Conservation (phyloP, 2,329 filamentous ascomycete genomes). For the Cercospora zeina region DNA sequence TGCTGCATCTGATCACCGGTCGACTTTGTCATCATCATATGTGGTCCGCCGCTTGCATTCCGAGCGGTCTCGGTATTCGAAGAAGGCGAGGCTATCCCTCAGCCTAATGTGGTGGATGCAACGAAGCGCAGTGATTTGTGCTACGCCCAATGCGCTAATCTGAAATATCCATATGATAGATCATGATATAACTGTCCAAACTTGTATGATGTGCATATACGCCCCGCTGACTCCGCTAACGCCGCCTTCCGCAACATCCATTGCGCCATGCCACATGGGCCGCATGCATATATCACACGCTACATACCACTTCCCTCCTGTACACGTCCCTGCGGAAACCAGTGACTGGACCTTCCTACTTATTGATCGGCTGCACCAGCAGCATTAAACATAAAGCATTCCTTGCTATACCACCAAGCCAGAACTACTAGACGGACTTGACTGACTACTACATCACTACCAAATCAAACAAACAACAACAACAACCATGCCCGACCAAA, state of each 20-base stretch:
- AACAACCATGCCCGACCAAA: constrained; percentile 44
- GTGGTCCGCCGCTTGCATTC: neutral
- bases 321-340: neutral
- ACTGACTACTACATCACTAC: neutral
- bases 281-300: neutral
- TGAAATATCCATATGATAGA: neutral
- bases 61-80: neutral
- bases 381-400: no score
- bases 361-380: no score
- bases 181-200: neutral
- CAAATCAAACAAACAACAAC: neutral
- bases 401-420: no score
- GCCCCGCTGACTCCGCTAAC: neutral
- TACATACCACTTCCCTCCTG: neutral
- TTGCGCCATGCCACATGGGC: neutral
- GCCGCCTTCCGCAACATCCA: neutral
- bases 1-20: neutral
- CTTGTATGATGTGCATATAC: constrained; percentile 1
- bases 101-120: neutral
- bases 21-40: neutral
- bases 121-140: neutral
- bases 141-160: neutral
- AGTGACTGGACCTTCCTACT: no score
- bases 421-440: no score
- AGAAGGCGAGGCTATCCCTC: neutral